Base-by-base conservation (phyloP, 352 stramenopile species). In the Thalassiosira allenii region DNA sequence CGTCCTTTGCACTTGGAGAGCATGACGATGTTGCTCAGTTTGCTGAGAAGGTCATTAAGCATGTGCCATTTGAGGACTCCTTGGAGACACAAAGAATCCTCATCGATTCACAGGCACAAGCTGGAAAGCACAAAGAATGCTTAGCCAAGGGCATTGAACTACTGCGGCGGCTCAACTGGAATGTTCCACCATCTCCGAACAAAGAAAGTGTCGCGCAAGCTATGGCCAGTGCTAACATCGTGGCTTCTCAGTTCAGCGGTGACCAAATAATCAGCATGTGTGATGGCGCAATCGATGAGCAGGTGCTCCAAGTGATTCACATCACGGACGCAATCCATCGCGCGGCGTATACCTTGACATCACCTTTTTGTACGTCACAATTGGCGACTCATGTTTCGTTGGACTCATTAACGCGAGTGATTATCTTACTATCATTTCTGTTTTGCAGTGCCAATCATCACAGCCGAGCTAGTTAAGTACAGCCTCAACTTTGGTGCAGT, bases 211-310 rank as follows among this genome's bases (percentile, higher is more conserved):
- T 49, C 14, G 47, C 33, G 53, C 25, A 67, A 30, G 37, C 66
- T 1, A 57, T 75, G 66, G 27, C 40, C n/a, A 0, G 22, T 3
- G 66, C 53, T 66, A 25, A 23, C 3, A 58, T 0, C 14, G 34
- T 58, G 20, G 66, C 53, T 14, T 75, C 66, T 14, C 22, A 75
- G 20, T 66, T 59, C 30, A 57, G 25, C 37, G 57, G 54, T 37
- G 54, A 76, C 23, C 67, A 68, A 8, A 34, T 76, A 52, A 6
- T 33, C 0, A 33, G n/a, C 11, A 9, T 76, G 25, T 76, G 67
- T 32, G 14, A 68, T 11, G 66, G 29, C 14, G 27, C 25, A 14
- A 17, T 53, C 17, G 30, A 53, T 32, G 14, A 22, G 9, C 27
- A 22, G 41, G 57, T 29, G 49, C 32, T 54, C 22, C 11, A 37